Evolutionary conservation across 225 moss, liverwort and hornwort species (phyloP).

Genomic region (Bryoerythrophyllum caledonicum): DNA sequence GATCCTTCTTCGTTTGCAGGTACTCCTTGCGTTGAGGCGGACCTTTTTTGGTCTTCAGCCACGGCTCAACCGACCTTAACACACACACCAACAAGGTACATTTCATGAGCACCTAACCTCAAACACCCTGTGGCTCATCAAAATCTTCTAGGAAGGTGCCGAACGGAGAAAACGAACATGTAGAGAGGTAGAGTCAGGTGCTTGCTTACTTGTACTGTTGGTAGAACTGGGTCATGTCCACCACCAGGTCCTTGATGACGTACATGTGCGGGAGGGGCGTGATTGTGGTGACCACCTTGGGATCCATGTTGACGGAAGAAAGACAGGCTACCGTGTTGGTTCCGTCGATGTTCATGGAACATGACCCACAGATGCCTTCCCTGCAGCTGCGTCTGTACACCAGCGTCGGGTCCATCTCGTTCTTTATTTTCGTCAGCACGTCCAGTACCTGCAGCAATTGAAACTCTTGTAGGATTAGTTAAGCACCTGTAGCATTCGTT

Average conservation of each 20-base stretch:
- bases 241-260: slow-evolving; percentile 75
- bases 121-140: background rate
- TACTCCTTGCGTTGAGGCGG: slow-evolving; percentile 43
- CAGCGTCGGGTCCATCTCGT: slow-evolving; percentile 58
- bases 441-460: slow-evolving; percentile 37
- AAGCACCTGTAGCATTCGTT: no score
- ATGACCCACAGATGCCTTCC: slow-evolving; percentile 79
- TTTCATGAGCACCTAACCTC: no score
- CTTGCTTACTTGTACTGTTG: slow-evolving; percentile 66
- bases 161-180: no score
- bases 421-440: slow-evolving; percentile 71
- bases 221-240: slow-evolving; percentile 78
- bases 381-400: slow-evolving; percentile 69
- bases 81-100: background rate
- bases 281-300: slow-evolving; percentile 46
- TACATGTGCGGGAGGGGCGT: slow-evolving; percentile 78
- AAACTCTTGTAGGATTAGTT: background rate
- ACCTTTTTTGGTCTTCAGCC: slow-evolving; percentile 61
- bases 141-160: background rate
- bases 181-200: background rate
- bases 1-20: slow-evolving; percentile 54
- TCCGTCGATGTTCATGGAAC: slow-evolving; percentile 78
- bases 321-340: slow-evolving; percentile 65
- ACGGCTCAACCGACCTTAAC: slow-evolving; percentile 58
- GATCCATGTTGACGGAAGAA: slow-evolving; percentile 42